Conservation (phyloP, 2,329 filamentous ascomycete species). For the Penicillium polonicum region DNA sequence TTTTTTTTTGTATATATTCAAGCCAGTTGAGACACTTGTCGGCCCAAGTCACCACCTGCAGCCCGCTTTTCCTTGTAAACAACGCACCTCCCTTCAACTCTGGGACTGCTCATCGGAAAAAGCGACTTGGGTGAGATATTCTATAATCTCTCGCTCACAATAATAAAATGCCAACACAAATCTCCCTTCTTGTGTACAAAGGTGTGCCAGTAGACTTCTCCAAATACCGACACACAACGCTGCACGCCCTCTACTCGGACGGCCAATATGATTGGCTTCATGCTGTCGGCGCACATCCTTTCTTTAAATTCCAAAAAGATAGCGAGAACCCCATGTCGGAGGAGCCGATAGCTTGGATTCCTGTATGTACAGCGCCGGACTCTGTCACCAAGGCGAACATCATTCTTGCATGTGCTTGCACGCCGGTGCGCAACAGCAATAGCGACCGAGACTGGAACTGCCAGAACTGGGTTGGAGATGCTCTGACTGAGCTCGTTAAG, state of each 20-base stretch:
- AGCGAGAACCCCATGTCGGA: constrained; percentile 7
- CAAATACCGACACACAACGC: constrained; percentile 33
- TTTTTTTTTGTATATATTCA: neutral
- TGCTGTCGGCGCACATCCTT: constrained; percentile 27
- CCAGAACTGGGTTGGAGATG: constrained; percentile 36
- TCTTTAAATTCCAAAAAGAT: constrained; percentile 25
- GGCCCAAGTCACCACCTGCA: neutral
- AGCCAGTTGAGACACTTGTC: neutral
- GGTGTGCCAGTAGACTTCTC: constrained; percentile 32
- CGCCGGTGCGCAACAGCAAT: constrained; percentile 25
- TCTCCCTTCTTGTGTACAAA: constrained; percentile 28
- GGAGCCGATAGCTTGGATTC: constrained; percentile 16
- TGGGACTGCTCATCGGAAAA: neutral
- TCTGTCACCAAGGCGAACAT: constrained; percentile 16
- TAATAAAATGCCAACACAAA: constrained; percentile 21
- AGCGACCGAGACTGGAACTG: constrained; percentile 33
- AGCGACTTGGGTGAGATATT: neutral
- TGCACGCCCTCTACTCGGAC: constrained; percentile 24
- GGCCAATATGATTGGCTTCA: constrained; percentile 24
- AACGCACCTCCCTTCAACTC: neutral
- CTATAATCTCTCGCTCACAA: neutral
- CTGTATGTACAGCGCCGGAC: constrained; percentile 18
- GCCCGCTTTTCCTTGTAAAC: neutral
- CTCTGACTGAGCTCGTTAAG: constrained; percentile 24
- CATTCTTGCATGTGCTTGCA: constrained; percentile 19